These are phyloP conservation scores for Paramecium tetraurelia DNA, from an alignment of 73 alveolate genomes.

Conservation along the genomic window DNA sequence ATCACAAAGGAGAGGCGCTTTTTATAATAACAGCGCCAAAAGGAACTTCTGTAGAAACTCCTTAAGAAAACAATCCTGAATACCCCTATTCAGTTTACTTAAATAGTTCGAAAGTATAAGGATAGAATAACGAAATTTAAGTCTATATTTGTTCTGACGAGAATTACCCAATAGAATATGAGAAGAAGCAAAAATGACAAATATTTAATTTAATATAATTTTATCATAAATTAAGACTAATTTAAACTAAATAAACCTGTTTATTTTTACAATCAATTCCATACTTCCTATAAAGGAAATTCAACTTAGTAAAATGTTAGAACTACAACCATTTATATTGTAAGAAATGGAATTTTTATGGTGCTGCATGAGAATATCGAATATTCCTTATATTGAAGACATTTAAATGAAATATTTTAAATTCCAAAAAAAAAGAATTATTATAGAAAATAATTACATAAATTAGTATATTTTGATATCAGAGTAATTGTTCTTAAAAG, in stretches of 20 bases:
- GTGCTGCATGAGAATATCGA: no score
- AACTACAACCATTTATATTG: neutral
- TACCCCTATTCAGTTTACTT: slow-evolving; percentile 50
- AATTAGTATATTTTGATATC: neutral
- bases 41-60: slow-evolving; percentile 68
- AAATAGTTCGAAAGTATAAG: slow-evolving; percentile 39
- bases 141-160: slow-evolving; percentile 60
- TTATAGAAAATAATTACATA: neutral
- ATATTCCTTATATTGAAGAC: no score
- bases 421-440: neutral
- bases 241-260: neutral
- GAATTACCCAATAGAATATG: slow-evolving; percentile 40
- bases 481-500: neutral
- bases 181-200: slow-evolving; percentile 22
- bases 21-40: slow-evolving; percentile 69
- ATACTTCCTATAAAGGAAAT: neutral
- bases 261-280: neutral
- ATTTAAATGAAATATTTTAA: no score
- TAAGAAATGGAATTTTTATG: no score
- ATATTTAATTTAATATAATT: neutral
- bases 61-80: slow-evolving; percentile 47
- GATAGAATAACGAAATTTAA: slow-evolving; percentile 32
- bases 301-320: neutral
- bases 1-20: slow-evolving; percentile 59
- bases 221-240: neutral